Conservation (phyloP, 2,329 filamentous ascomycete species). For the Colletotrichum endophyticum region DNA sequence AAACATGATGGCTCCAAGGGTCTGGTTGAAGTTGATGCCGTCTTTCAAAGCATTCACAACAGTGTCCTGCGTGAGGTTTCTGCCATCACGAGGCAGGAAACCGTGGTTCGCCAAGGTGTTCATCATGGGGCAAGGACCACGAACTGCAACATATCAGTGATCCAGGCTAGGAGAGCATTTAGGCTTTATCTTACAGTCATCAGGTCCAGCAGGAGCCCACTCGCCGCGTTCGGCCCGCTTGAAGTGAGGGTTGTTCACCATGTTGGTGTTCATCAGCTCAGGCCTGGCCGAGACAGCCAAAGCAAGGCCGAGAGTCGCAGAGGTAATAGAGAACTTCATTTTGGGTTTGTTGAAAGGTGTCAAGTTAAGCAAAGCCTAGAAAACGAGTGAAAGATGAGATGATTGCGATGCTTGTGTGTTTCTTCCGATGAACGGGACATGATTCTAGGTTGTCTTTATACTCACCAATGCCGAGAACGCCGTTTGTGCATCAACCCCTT, state of each 20-base stretch:
- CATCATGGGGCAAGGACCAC: conserved; percentile 54
- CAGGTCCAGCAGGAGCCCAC: not conserved
- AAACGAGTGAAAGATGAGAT: not conserved
- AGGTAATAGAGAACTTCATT: not conserved
- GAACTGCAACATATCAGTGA: conserved; percentile 26
- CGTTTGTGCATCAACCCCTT: not conserved
- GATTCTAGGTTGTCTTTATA: not conserved
- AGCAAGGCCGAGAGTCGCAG: not conserved
- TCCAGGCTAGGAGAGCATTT: accelerated
- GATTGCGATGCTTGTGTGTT: not conserved
- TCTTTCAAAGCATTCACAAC: conserved; percentile 40
- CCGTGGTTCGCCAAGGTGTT: conserved; percentile 58
- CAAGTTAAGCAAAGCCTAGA: not conserved
- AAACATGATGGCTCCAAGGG: conserved; percentile 45
- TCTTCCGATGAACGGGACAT: not conserved
- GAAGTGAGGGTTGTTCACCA: not conserved
- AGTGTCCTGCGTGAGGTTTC: conserved; percentile 41
- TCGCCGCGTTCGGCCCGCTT: not conserved
- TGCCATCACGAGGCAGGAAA: conserved; percentile 51
- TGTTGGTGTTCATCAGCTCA: not conserved
- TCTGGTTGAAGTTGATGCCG: conserved; percentile 47
- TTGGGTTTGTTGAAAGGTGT: not conserved
- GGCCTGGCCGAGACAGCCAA: not conserved
- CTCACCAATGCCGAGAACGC: not conserved
- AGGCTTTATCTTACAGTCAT: not conserved